phyloP scores from a whole-genome alignment of 345 rosid species.

The Eutrema yunnanense region DNA sequence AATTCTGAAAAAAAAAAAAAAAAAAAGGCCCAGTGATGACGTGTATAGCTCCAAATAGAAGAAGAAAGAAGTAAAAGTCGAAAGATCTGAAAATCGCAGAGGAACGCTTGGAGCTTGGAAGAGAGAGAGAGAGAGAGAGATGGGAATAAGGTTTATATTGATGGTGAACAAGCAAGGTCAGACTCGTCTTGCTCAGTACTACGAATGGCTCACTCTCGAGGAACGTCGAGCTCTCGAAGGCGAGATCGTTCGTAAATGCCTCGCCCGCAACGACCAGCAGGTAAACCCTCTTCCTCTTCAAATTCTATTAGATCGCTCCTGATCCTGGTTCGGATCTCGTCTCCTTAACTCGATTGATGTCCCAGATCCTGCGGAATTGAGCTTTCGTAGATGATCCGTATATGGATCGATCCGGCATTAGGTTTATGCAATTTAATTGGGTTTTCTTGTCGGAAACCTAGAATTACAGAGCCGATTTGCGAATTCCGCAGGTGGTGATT shows the following conservation, averaged over 20 bases:
- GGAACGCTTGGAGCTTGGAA: too few relatives aligned
- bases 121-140: slow-evolving; percentile 11
- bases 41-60: too few relatives aligned
- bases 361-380: not conserved
- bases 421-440: not conserved
- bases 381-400: not conserved
- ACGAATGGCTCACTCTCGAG: slow-evolving; percentile 96
- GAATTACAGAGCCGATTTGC: not conserved
- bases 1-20: too few relatives aligned
- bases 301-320: not conserved
- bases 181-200: slow-evolving; percentile 95
- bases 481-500: not conserved
- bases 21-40: too few relatives aligned
- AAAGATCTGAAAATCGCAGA: too few relatives aligned
- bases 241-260: slow-evolving; percentile 98
- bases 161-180: slow-evolving; percentile 99
- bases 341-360: not conserved
- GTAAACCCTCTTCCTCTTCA: slow-evolving; percentile 23
- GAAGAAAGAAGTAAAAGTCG: too few relatives aligned
- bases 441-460: not conserved
- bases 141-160: slow-evolving; percentile 94
- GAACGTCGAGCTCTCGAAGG: slow-evolving; percentile 99
- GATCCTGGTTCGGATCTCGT: slow-evolving; percentile 8
- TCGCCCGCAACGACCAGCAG: slow-evolving; percentile 97
- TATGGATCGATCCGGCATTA: not conserved